Evolutionary conservation across 176 grass and related monocot species (phyloP).

Genomic region (Aechmea fasciata): DNA sequence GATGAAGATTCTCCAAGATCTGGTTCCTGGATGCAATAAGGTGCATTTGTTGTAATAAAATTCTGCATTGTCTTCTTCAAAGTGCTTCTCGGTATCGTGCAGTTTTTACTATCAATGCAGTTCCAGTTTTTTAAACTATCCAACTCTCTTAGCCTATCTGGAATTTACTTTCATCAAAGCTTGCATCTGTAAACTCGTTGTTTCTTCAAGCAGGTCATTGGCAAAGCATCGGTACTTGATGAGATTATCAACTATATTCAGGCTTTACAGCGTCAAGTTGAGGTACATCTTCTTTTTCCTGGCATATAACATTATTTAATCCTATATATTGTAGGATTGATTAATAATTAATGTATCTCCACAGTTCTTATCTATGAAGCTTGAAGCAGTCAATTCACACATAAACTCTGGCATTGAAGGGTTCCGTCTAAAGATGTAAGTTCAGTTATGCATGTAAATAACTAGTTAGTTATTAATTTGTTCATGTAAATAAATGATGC

Average conservation of each 20-base stretch:
- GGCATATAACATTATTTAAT: slow-evolving; percentile 6
- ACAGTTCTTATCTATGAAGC: slow-evolving; percentile 96
- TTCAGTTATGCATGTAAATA: slow-evolving; percentile 14
- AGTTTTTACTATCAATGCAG: neutral
- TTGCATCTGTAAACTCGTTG: slow-evolving; percentile 10
- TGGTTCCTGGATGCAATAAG: slow-evolving; percentile 96
- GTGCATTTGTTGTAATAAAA: slow-evolving; percentile 23
- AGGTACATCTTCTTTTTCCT: slow-evolving; percentile 39
- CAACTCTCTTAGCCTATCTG: neutral
- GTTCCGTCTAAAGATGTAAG: slow-evolving; percentile 88
- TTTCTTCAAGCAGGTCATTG: slow-evolving; percentile 61
- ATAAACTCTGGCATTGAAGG: slow-evolving; percentile 42
- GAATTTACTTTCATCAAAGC: slow-evolving; percentile 21
- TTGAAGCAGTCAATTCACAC: slow-evolving; percentile 77
- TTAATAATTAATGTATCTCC: slow-evolving; percentile 16
- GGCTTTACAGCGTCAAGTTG: slow-evolving; percentile 81
- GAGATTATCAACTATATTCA: slow-evolving; percentile 99
- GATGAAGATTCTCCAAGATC: slow-evolving; percentile 97
- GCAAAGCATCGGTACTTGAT: slow-evolving; percentile 87
- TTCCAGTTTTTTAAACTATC: slow-evolving; percentile 5
- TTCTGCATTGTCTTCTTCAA: neutral
- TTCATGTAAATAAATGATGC: neutral
- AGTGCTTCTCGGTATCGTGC: neutral
- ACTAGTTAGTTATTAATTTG: slow-evolving; percentile 8
- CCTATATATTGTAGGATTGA: neutral